Conservation (phyloP, 2,329 filamentous ascomycete genomes). For the Dactylellina parvicollis region DNA sequence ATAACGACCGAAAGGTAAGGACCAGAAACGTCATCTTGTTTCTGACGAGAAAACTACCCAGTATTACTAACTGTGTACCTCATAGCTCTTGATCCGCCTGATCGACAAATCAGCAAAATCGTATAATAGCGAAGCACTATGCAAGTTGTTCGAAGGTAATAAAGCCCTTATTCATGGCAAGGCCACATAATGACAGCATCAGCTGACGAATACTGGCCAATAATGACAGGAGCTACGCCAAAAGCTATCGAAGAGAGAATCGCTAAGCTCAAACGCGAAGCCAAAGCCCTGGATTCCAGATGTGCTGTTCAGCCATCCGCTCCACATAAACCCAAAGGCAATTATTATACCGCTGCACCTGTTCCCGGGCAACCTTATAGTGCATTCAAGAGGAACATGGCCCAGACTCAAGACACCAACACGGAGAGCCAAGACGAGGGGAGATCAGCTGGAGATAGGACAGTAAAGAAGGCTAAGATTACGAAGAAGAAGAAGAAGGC, state of each 20-base stretch:
- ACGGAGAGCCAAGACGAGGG: constrained; percentile 25
- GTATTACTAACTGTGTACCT: neutral
- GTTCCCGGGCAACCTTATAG: constrained; percentile 29
- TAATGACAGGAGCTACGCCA: constrained; percentile 56
- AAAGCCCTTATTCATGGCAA: neutral
- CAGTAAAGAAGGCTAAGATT: constrained; percentile 18
- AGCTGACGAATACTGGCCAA: neutral
- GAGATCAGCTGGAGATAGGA: neutral
- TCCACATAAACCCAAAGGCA: constrained; percentile 47
- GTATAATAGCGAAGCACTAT: constrained; percentile 57
- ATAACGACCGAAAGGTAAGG: constrained; percentile 57
- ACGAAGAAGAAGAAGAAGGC: constrained; percentile 14
- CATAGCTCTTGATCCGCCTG: constrained; percentile 57
- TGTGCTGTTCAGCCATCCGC: constrained; percentile 44
- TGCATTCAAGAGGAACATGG: constrained; percentile 32
- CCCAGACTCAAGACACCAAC: constrained; percentile 3
- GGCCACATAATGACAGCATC: neutral
- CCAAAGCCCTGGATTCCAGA: constrained; percentile 56
- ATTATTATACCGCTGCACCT: constrained; percentile 41
- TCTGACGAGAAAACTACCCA: neutral
- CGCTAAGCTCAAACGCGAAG: constrained; percentile 58
- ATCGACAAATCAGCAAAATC: constrained; percentile 58
- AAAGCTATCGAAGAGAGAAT: constrained; percentile 59
- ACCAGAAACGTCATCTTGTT: neutral
- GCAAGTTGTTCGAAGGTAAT: constrained; percentile 57